A percentile compares a stretch with the other conserved stretches of the same genome.
Evolutionary conservation across 495 filamentous ascomycete genomes (phyloP).

Genomic region (Aspergillus egyptiacus): DNA sequence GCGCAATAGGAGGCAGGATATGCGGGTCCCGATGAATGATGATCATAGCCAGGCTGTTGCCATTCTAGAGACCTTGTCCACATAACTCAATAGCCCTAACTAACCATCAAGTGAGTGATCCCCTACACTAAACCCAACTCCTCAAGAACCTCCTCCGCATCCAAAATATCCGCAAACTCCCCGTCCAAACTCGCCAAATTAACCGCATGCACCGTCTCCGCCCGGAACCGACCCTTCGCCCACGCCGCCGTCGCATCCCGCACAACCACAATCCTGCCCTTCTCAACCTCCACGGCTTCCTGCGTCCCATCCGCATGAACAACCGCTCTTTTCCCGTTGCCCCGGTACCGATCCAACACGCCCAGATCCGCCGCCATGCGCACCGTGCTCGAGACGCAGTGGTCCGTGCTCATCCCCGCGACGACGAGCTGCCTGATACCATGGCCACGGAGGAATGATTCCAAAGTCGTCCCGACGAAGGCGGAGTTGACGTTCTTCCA

Average conservation of each 20-base stretch:
- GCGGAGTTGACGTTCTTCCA: conserved; percentile 46
- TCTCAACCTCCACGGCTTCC: conserved; percentile 17
- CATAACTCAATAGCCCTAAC: conserved; percentile 51
- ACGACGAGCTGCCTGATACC: conserved; percentile 36
- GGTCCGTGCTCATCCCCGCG: conserved; percentile 44
- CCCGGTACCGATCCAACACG: conserved; percentile 31
- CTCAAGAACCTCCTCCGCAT: conserved; percentile 34
- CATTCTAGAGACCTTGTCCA: conserved; percentile 40
- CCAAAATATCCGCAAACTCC: conserved; percentile 42
- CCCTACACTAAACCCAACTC: conserved; percentile 15
- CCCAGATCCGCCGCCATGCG: conserved; percentile 46
- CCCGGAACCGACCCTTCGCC: conserved; percentile 37
- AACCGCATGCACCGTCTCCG: conserved; percentile 43
- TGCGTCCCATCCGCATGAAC: conserved; percentile 20
- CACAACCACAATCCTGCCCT: conserved; percentile 42
- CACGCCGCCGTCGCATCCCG: conserved; percentile 46
- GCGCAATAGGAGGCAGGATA: conserved; percentile 33
- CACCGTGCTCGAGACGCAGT: conserved; percentile 46
- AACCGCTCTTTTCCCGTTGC: neutral
- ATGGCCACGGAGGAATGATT: conserved; percentile 29
- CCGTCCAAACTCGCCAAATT: conserved; percentile 43
- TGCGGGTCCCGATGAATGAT: conserved; percentile 21
- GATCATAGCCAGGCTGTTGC: conserved; percentile 30
- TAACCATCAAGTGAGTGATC: conserved; percentile 15
- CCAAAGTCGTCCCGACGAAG: conserved; percentile 44